Evolutionary conservation across 1,139 yeast species (phyloP), one percentile per base, ranked within the genome.

Genomic region (Taphrina wiesneri): DNA sequence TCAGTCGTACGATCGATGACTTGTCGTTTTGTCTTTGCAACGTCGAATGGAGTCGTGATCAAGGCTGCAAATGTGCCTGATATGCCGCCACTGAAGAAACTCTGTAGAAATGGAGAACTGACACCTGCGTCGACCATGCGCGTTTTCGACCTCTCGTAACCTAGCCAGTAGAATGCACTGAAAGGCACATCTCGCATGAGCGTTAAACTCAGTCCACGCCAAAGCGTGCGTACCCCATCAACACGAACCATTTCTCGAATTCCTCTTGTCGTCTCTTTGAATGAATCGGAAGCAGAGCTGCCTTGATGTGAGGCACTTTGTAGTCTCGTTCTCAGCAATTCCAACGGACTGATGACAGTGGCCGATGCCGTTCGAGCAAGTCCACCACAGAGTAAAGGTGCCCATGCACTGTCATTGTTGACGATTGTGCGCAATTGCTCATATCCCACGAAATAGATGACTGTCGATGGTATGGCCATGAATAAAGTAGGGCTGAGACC

Each of bases 131-230:
- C 70, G 30, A 34, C 67, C 51, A 54, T 51, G 28, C 41, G 46
- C 3, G 36, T 45, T 5, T 65, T 66, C 32, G 59, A 45, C 41
- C 69, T 65, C 73, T 90, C 96, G 74, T 90, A 90, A 5, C 90
- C 83, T 4, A 91, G 84, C 99, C 99, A 93, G 76, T 93, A 93
- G 2, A 93, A 86, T 0, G 96, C 97, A 67, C 96, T 88, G 75
- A 93, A 93, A 1, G 99, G 99, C 0, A 92, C 98, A 75, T 93
- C 99, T 76, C 99, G 81, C 97, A 97, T 92, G 26, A 93, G 80
- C 0, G 99, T 93, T 60, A 93, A 81, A 53, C 88, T 85, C 41
- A 95, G 78, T 0, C 99, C 99, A 66, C 87, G 86, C 81, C 91
- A 93, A 17, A 93, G 76, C 0, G 92, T 82, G 0, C 78, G 74